These are phyloP conservation scores for Eucalyptus decipiens DNA, from an alignment of 345 rosid species.

Conservation along the genomic window DNA sequence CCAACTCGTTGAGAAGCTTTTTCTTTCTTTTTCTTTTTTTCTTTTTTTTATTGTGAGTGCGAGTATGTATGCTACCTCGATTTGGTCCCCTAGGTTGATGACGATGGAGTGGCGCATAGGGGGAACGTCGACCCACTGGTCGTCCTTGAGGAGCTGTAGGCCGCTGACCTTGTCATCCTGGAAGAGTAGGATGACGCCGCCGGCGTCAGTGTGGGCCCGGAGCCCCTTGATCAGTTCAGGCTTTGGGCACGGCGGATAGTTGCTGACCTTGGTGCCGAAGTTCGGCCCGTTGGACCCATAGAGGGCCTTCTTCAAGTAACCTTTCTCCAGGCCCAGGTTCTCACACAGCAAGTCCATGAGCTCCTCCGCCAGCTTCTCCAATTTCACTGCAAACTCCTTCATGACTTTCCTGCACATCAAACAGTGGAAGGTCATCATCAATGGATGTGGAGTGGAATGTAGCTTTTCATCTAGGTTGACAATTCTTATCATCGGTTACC, in stretches of 20 bases:
- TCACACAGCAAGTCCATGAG: conserved; percentile 70
- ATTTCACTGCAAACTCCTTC: conserved; percentile 59
- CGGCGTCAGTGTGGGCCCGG: conserved; percentile 91
- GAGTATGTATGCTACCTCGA: conserved; percentile 40
- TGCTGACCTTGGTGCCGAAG: conserved; percentile 89
- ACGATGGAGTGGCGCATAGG: conserved; percentile 93
- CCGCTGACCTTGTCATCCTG: conserved; percentile 89
- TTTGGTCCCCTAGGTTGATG: conserved; percentile 84
- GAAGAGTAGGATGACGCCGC: conserved; percentile 84
- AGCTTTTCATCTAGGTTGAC: not conserved
- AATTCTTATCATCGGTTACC: conserved; percentile 11
- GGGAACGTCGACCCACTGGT: conserved; percentile 82
- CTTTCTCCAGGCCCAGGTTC: conserved; percentile 73
- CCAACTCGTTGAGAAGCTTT: not conserved
- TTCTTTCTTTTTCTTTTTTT: too few relatives aligned
- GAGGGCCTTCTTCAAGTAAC: conserved; percentile 59
- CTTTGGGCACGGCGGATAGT: conserved; percentile 91
- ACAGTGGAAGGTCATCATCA: not conserved
- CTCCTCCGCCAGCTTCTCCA: conserved; percentile 83
- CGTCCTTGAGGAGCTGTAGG: conserved; percentile 90
- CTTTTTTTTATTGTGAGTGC: not conserved
- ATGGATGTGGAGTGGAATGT: not conserved
- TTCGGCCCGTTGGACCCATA: conserved; percentile 69
- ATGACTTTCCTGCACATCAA: conserved; percentile 34
- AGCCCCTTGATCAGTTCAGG: conserved; percentile 90